Conservation (phyloP, 1,139 yeast genomes). For the Kluyveromyces marxianus region DNA sequence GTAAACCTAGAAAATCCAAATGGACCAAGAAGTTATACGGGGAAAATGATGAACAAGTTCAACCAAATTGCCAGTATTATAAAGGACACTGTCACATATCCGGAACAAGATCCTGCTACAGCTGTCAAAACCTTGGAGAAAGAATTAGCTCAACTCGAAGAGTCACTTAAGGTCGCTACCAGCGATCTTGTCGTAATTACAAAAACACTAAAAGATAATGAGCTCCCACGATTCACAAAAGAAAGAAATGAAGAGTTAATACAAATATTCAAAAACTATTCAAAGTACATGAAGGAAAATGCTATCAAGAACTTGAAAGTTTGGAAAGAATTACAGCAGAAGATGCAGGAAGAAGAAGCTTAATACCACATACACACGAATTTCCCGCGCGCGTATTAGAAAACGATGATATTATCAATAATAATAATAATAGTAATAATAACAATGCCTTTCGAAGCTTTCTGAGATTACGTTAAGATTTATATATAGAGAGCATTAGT, state of each 20-base stretch:
- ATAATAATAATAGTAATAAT: too few species aligned
- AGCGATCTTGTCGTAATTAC: constrained; percentile 30
- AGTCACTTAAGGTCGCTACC: constrained; percentile 27
- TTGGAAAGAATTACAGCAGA: constrained; percentile 32
- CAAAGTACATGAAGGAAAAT: constrained; percentile 27
- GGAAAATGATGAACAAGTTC: constrained; percentile 20
- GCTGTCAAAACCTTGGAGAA: constrained; percentile 21
- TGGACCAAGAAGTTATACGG: constrained; percentile 18
- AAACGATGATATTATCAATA: neutral
- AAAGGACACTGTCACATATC: constrained; percentile 30
- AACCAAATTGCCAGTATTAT: constrained; percentile 30
- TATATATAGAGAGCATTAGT: too few species aligned
- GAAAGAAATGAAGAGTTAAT: constrained; percentile 25
- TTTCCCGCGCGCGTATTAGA: neutral
- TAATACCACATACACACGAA: too few species aligned
- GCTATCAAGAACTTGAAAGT: constrained; percentile 30
- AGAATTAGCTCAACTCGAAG: constrained; percentile 29
- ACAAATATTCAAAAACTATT: constrained; percentile 19
- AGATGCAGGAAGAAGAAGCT: neutral
- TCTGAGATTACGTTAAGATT: too few species aligned
- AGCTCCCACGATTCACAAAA: constrained; percentile 23
- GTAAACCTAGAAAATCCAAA: constrained; percentile 24
- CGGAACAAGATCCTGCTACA: constrained; percentile 24
- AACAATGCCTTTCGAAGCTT: too few species aligned
- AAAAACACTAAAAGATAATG: constrained; percentile 23